phyloP scores from a whole-genome alignment of 2,329 filamentous ascomycete species.

The Cladosporium sp. region DNA sequence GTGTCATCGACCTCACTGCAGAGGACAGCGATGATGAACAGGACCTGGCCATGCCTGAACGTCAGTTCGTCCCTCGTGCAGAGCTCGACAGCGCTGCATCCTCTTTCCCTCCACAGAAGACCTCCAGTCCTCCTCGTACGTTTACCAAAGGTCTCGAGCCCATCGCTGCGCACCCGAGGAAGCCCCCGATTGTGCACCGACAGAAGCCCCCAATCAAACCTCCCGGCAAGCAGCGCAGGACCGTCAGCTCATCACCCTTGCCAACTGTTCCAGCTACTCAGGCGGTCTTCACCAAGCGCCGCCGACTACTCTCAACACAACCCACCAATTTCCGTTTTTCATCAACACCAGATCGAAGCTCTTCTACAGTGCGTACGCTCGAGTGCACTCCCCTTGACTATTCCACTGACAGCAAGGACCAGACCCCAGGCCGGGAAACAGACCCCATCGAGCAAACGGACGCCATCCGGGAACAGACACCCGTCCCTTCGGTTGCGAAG shows the following conservation, averaged over 20 bases:
- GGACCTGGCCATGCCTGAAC: neutral
- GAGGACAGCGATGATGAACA: conserved; percentile 1
- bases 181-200: neutral
- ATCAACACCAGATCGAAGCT: neutral
- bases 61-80: conserved; percentile 14
- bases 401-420: neutral
- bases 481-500: too few relatives aligned
- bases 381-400: neutral
- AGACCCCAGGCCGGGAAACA: neutral
- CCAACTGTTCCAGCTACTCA: neutral
- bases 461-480: neutral
- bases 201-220: conserved; percentile 16
- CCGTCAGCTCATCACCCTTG: neutral
- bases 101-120: neutral
- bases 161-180: conserved; percentile 10
- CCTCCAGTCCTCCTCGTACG: neutral
- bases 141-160: neutral
- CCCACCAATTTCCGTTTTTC: neutral
- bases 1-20: conserved; percentile 8
- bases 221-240: neutral
- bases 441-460: neutral
- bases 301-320: neutral
- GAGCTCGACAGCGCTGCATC: neutral
- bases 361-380: neutral
- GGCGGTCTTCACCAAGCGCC: neutral